Percentiles rank a stretch among this genome's conserved stretches.
Conservation (phyloP, 139 green algal genomes). For the Chlorella ohadii region DNA sequence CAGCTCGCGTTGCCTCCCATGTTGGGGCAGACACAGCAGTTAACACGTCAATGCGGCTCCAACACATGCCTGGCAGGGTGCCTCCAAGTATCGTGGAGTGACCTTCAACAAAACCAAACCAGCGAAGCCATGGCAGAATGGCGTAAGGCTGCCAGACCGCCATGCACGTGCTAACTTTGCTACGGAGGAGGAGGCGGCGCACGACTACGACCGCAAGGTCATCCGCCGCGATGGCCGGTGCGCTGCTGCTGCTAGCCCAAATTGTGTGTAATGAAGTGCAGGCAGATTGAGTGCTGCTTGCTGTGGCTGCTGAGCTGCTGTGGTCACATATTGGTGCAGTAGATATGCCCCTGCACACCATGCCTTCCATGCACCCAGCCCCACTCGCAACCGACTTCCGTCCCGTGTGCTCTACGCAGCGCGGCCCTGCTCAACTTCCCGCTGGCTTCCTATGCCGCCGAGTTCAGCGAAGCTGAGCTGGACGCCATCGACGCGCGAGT, state of each 20-base stretch:
- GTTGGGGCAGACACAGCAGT: no score
- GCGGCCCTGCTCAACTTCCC: conserved; percentile 20
- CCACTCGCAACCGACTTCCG: no score
- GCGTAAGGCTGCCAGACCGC: not conserved
- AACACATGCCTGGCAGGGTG: not conserved
- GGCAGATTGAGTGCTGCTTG: no score
- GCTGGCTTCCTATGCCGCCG: not conserved
- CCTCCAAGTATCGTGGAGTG: conserved; percentile 6
- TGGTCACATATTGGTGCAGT: no score
- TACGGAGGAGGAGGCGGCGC: not conserved
- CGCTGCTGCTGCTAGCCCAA: no score
- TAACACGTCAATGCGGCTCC: no score
- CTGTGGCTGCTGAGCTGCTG: no score
- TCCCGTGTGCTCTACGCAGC: not conserved
- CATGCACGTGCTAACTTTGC: not conserved
- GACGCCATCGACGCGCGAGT: conserved; percentile 1
- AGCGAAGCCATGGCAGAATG: not conserved
- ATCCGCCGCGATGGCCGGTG: not conserved
- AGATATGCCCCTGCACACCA: no score
- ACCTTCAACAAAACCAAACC: not conserved
- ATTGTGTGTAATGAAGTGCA: no score
- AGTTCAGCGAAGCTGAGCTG: not conserved
- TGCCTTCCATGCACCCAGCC: no score
- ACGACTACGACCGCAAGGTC: not conserved
- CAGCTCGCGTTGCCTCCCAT: no score